Conservation (phyloP, 2,329 filamentous ascomycete species). For the Gremmenia infestans region DNA sequence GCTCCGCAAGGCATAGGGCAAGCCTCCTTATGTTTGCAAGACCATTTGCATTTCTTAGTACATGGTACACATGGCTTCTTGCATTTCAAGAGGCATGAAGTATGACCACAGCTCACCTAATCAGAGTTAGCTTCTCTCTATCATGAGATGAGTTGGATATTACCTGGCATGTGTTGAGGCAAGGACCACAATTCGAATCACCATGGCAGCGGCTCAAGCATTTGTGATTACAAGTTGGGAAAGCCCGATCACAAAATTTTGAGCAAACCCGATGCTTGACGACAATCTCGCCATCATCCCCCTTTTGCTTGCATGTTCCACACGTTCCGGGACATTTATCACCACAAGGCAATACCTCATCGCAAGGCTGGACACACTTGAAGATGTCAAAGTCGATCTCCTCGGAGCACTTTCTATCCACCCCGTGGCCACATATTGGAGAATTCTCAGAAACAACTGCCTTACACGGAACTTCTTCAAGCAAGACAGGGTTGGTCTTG, state of each 20-base stretch:
- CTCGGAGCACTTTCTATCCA: neutral
- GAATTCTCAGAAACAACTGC: neutral
- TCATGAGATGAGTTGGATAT: constrained; percentile 1
- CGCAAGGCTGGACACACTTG: neutral
- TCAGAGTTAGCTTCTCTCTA: neutral
- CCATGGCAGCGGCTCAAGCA: constrained; percentile 3
- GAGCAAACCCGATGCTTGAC: neutral
- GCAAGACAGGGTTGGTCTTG: neutral
- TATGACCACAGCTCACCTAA: neutral
- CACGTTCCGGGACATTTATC: neutral
- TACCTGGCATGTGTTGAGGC: constrained; percentile 2
- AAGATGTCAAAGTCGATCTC: neutral
- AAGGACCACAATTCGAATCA: neutral
- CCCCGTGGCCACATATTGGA: neutral
- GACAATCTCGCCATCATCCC: neutral
- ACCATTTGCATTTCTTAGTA: constrained; percentile 13
- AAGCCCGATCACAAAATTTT: neutral
- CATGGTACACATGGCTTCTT: constrained; percentile 16
- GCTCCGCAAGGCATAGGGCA: constrained; percentile 19
- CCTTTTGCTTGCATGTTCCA: neutral
- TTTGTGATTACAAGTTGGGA: constrained; percentile 2
- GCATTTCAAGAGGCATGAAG: constrained; percentile 7
- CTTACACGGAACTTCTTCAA: neutral
- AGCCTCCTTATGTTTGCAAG: constrained; percentile 10
- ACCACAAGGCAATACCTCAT: neutral